Base-by-base conservation (phyloP, 2,329 filamentous ascomycete species). In the Alternaria panax region DNA sequence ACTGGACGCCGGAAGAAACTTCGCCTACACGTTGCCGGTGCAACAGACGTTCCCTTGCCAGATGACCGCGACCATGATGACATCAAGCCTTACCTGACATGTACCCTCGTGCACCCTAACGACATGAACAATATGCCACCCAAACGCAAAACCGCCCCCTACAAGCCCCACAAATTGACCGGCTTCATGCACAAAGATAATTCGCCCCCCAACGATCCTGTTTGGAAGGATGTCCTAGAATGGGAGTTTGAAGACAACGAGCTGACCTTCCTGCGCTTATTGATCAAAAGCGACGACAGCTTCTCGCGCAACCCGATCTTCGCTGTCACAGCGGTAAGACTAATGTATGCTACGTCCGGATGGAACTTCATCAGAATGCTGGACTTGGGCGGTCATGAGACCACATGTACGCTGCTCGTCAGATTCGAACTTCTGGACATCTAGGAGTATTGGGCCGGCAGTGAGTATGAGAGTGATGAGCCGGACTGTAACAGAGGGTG, bases 211-310 rank as follows among this genome's bases (percentile, higher is more conserved):
- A 88, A 82, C 0, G 87, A 90, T 60, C 88, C 88, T 0, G 51
- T 91, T 7, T 91, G 87, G 88, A 83, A 90, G 64, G 87, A 90
- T 73, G 80, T 79, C 14, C 78, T 91, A 8, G 87, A 89, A 68
- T 91, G 88, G 88, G 86, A 88, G 60, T 90, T 86, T 66, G 85
- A 88, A 6, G 88, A 90, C 56, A 89, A 87, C 64, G 88, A 90
- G 71, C 70, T 91, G 47, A 83, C 84, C 0, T 91, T 91, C 66
- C 64, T 91, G 65, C 81, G 88, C 0, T 81, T 91, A 59, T 78
- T 90, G 41, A 82, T 91, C 76, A 91, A 91, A 80, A 88, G 85
- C 64, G 88, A 90, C 59, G 86, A 88, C 59, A 83, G 82, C 62
- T 90, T 87, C 74, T 79, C 86, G 0, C 79, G 78, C 43, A 91